Conservation (phyloP, 352 stramenopile species). For the Globisporangium paddicum region DNA sequence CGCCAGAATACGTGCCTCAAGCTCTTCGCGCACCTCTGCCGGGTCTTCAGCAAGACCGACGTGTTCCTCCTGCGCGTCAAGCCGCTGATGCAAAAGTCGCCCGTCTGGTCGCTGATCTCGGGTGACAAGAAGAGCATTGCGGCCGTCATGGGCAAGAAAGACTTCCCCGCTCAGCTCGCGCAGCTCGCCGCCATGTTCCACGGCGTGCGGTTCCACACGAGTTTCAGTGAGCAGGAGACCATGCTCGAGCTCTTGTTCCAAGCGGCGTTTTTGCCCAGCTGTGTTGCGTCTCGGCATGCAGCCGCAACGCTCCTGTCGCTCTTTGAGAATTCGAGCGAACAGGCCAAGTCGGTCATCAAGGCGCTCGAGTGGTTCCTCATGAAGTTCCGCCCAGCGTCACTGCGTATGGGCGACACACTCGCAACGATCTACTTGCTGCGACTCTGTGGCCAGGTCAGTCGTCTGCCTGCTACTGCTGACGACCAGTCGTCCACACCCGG, state of each 20-base stretch:
- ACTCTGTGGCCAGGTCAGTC: slow-evolving; percentile 52
- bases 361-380: slow-evolving; percentile 51
- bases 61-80: slow-evolving; percentile 31
- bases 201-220: slow-evolving; percentile 47
- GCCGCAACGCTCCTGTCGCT: slow-evolving; percentile 47
- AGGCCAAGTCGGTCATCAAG: slow-evolving; percentile 33
- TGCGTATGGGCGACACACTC: slow-evolving; percentile 53
- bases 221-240: slow-evolving; percentile 20
- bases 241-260: slow-evolving; percentile 55
- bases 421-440: slow-evolving; percentile 64
- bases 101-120: slow-evolving; percentile 33
- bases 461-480: slow-evolving; percentile 24
- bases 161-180: slow-evolving; percentile 46
- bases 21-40: slow-evolving; percentile 58
- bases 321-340: slow-evolving; percentile 34
- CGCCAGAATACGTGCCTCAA: slow-evolving; percentile 49
- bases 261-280: slow-evolving; percentile 42
- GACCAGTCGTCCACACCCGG: background rate
- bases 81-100: slow-evolving; percentile 48
- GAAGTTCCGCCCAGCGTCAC: slow-evolving; percentile 34
- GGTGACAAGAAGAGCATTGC: slow-evolving; percentile 48
- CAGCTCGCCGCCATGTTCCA: slow-evolving; percentile 48
- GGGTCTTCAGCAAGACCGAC: slow-evolving; percentile 43
- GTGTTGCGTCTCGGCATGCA: slow-evolving; percentile 49
- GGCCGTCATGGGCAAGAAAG: slow-evolving; percentile 38